A percentile compares a stretch with the other conserved stretches of the same genome.
Conservation (phyloP, 306 rosid genomes). For the Cyclanthera cordifolia region DNA sequence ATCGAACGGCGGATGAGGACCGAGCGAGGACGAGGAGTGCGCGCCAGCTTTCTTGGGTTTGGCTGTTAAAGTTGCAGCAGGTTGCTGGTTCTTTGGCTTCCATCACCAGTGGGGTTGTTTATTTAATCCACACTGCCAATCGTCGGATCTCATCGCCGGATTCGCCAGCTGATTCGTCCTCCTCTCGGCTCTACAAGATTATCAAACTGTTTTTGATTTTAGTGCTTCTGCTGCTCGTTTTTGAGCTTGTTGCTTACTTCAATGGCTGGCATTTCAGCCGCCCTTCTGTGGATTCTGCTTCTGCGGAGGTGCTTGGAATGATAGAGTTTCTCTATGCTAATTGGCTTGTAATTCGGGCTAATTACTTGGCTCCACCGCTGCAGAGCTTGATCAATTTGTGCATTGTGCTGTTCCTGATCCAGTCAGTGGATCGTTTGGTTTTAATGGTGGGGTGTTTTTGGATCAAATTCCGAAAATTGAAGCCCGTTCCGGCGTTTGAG, state of each 20-base stretch:
- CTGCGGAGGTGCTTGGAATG: constrained; percentile 54
- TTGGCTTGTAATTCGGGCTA: constrained; percentile 60
- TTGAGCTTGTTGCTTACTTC: constrained; percentile 81
- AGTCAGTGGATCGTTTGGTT: constrained; percentile 72
- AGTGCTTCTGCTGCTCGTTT: constrained; percentile 40
- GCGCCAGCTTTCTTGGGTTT: constrained; percentile 73
- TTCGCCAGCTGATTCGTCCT: constrained; percentile 39
- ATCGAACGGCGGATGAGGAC: constrained; percentile 43
- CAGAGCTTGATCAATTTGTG: constrained; percentile 72
- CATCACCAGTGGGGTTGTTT: constrained; percentile 27
- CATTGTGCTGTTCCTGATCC: constrained; percentile 59
- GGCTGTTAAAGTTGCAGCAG: constrained; percentile 56
- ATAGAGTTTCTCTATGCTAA: constrained; percentile 42
- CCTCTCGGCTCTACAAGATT: constrained; percentile 61
- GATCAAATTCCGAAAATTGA: constrained; percentile 69
- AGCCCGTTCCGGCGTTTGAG: constrained; percentile 51
- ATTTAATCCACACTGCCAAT: constrained; percentile 50
- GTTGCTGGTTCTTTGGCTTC: constrained; percentile 37
- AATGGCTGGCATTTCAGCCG: constrained; percentile 92
- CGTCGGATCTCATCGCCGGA: constrained; percentile 47
- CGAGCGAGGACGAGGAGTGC: constrained; percentile 62
- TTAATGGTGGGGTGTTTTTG: constrained; percentile 83
- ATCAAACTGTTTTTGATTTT: constrained; percentile 51
- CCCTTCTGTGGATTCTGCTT: constrained; percentile 43
- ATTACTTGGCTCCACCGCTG: constrained; percentile 76